Percentiles rank a stretch among this genome's conserved stretches.
These are phyloP conservation scores for Ustanciosporium gigantosporum DNA, from an alignment of 1,284 basidiomycete species.

Conservation along the genomic window DNA sequence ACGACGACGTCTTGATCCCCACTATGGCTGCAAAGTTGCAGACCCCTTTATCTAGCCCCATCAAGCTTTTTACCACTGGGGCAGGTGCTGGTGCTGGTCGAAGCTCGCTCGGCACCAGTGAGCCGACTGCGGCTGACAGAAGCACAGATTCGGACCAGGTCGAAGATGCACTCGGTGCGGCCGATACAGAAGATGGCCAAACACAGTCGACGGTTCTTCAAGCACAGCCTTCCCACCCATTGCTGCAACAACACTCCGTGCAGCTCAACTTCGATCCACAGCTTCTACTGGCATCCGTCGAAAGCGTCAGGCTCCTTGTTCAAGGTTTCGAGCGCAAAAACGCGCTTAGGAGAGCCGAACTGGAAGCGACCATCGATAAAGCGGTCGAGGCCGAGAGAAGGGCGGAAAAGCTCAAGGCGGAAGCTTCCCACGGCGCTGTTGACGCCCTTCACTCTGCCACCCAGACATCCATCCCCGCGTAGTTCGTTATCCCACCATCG, in stretches of 20 bases:
- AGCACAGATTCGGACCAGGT: background rate
- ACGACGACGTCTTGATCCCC: conserved; percentile 35
- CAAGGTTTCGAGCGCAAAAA: conserved; percentile 40
- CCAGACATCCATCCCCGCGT: no score
- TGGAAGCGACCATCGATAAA: conserved; percentile 30
- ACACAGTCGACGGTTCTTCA: background rate
- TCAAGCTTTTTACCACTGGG: conserved; percentile 14
- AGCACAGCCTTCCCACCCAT: background rate
- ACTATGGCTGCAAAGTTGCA: conserved; percentile 29
- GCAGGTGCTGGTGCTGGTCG: conserved; percentile 1
- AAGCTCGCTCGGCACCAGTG: background rate
- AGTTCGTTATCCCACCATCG: no score
- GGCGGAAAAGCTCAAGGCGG: conserved; percentile 12
- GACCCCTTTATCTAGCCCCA: conserved; percentile 20
- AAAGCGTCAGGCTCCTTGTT: conserved; percentile 34
- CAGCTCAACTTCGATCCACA: no score
- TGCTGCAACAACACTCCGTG: background rate
- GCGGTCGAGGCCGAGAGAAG: conserved; percentile 27
- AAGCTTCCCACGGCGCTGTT: no score
- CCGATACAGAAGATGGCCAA: no score
- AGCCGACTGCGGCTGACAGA: background rate
- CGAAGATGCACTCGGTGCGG: background rate
- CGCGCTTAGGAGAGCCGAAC: conserved; percentile 31
- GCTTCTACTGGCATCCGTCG: conserved; percentile 35
- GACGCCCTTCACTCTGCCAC: no score